Conservation (phyloP, 1,284 basidiomycete species). For the Trichosporon sp. region DNA sequence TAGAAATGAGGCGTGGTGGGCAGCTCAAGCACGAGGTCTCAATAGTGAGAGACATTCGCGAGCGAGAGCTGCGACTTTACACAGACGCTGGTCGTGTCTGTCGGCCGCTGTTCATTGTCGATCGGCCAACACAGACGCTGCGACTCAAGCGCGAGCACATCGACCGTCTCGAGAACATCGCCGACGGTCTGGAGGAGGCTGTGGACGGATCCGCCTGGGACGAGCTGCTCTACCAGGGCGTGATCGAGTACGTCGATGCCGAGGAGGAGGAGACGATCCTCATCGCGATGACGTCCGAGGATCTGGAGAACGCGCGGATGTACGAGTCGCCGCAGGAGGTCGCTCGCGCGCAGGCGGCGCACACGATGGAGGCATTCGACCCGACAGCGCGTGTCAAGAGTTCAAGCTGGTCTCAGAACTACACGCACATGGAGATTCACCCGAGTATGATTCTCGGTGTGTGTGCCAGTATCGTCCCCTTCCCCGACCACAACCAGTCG, state of each 20-base stretch:
- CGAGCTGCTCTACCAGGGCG: slow-evolving; percentile 74
- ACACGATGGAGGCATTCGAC: slow-evolving; percentile 58
- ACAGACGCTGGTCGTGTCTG: slow-evolving; percentile 96
- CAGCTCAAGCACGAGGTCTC: slow-evolving; percentile 96
- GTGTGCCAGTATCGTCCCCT: slow-evolving; percentile 97
- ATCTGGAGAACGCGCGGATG: slow-evolving; percentile 68
- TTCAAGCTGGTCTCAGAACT: slow-evolving; percentile 73
- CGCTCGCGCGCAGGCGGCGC: slow-evolving; percentile 51
- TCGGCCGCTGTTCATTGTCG: slow-evolving; percentile 94
- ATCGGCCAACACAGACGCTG: slow-evolving; percentile 69
- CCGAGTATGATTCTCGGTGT: slow-evolving; percentile 98
- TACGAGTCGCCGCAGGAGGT: slow-evolving; percentile 32
- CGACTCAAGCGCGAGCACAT: slow-evolving; percentile 79
- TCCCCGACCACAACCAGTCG: slow-evolving; percentile 98
- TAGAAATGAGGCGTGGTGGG: slow-evolving; percentile 85
- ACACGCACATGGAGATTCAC: slow-evolving; percentile 99
- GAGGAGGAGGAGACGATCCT: slow-evolving; percentile 99
- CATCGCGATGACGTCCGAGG: slow-evolving; percentile 98
- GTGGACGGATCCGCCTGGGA: slow-evolving; percentile 70
- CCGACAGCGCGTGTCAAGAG: slow-evolving; percentile 82
- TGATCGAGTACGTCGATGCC: slow-evolving; percentile 92
- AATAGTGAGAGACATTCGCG: slow-evolving; percentile 93
- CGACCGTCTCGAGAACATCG: slow-evolving; percentile 47
- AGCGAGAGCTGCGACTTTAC: slow-evolving; percentile 87
- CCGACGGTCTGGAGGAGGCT: slow-evolving; percentile 53